These are phyloP conservation scores for Ensete ventricosum DNA, from an alignment of 176 grass and related monocot species.

Conservation along the genomic window DNA sequence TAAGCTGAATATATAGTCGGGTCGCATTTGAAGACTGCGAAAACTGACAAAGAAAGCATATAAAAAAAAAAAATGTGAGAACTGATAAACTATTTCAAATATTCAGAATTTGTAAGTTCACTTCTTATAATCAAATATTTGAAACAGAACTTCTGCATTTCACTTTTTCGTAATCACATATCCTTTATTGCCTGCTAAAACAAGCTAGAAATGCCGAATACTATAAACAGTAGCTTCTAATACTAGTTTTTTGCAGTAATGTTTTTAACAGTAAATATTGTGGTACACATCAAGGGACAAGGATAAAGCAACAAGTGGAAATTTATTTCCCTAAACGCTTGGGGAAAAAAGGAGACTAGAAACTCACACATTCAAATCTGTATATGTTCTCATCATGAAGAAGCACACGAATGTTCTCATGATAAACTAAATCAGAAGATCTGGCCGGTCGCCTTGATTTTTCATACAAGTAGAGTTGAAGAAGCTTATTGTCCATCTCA, in stretches of 20 bases:
- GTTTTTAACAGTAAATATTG: not conserved
- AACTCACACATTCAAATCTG: slow-evolving; percentile 47
- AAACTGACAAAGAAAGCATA: slow-evolving; percentile 23
- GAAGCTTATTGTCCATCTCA: slow-evolving; percentile 54
- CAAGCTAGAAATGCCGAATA: not conserved
- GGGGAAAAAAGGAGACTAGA: not conserved
- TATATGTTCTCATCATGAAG: slow-evolving; percentile 56
- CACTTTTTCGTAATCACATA: not conserved
- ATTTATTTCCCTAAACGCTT: not conserved
- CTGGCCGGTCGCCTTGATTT: slow-evolving; percentile 38
- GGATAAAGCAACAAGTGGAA: not conserved
- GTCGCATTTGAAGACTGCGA: slow-evolving; percentile 62
- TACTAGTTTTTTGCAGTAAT: not conserved
- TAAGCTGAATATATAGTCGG: slow-evolving; percentile 72
- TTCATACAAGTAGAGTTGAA: slow-evolving; percentile 55
- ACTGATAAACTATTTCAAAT: not conserved
- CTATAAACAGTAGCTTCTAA: not conserved
- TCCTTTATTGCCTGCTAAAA: not conserved
- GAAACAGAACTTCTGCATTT: not conserved
- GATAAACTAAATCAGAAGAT: slow-evolving; percentile 53
- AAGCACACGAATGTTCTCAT: slow-evolving; percentile 57
- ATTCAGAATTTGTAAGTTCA: not conserved
- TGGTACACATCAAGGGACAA: not conserved
- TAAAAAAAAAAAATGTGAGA: not conserved
- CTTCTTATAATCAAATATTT: no score